Evolutionary conservation across 2,329 filamentous ascomycete genomes (phyloP), one percentile per base, ranked within the genome.

Genomic region (Arthrobotrys megalospora): DNA sequence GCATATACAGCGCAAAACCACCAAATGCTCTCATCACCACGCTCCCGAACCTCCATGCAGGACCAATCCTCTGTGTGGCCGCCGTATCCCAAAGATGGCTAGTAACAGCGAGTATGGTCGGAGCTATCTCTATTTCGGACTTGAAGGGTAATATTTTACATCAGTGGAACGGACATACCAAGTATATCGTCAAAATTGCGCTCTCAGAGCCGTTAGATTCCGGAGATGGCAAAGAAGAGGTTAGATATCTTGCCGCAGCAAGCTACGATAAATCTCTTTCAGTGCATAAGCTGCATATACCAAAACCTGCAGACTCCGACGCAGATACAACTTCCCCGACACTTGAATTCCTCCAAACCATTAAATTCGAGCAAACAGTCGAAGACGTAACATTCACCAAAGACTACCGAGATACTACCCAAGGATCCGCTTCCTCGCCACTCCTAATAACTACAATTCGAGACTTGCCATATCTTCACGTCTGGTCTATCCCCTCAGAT

Each of bases 1-100:
- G 88, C 82, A 83, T 86, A 38, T 86, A 88, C 82, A 48, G 43
- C 8, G 72, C 76, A n/a, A 63, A 48, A 36, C 38, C 65, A 50
- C 67, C 77, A 11, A 50, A 80, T 53, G 16, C 43, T 14, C 76
- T 80, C 58, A 36, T 82, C 16, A 65, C 64, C 43, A 76, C 76
- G 12, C 41, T 78, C 53, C 48, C 50, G 28, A 48, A 67, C 12
- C 73, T 82, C 0, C 80, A 81, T 65, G 19, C 76, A 36, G 80
- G 80, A 14, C 80, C 81, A 2, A 81, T 82, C 36, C 80, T 82
- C 21, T 79, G 66, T 43, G 79, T 80, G 14, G 48, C 73, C 12
- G 66, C 73, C 1, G 53, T 82, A 12, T 63, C 53, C 6, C 14
- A 76, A 6, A 58, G 66, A 80, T 80, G 72, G 75, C 76, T 80